Conservation (phyloP, 75 land plant genomes). For the Gnetum montanum region DNA sequence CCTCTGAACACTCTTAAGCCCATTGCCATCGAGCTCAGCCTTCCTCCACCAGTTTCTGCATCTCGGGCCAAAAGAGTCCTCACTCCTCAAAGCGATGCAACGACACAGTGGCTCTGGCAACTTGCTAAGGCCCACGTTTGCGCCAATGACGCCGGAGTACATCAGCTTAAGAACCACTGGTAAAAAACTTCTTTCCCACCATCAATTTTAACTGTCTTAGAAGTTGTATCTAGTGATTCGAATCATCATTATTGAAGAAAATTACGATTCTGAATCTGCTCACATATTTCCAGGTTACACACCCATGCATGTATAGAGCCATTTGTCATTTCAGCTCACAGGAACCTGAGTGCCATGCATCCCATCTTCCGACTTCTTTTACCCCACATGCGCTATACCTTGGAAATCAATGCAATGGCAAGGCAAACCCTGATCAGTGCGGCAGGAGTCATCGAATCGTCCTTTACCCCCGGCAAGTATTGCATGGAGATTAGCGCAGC, state of each 20-base stretch:
- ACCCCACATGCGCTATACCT: constrained; percentile 76
- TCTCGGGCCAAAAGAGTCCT: constrained; percentile 23
- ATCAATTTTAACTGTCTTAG: not conserved
- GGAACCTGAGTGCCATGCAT: constrained; percentile 71
- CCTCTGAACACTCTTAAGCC: constrained; percentile 36
- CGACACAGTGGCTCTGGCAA: constrained; percentile 63
- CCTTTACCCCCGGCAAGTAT: constrained; percentile 52
- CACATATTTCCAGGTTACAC: constrained; percentile 38
- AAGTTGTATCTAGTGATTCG: too few species aligned
- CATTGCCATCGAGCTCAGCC: constrained; percentile 70
- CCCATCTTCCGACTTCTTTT: constrained; percentile 61
- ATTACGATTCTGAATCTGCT: too few species aligned
- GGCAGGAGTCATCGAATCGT: constrained; percentile 61
- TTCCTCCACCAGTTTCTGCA: constrained; percentile 31
- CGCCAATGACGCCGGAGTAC: constrained; percentile 57
- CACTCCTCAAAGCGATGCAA: constrained; percentile 52
- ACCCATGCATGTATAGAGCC: constrained; percentile 79
- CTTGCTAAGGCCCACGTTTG: constrained; percentile 70
- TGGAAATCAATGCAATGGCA: constrained; percentile 77
- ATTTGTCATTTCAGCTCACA: constrained; percentile 63
- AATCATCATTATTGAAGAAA: too few species aligned
- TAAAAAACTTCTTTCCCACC: constrained; percentile 11
- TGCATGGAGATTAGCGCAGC: constrained; percentile 66
- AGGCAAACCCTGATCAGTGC: constrained; percentile 62
- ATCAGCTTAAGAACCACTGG: constrained; percentile 74